phyloP scores from a whole-genome alignment of 1,139 yeast species.

The Yamadazyma siamensis region DNA sequence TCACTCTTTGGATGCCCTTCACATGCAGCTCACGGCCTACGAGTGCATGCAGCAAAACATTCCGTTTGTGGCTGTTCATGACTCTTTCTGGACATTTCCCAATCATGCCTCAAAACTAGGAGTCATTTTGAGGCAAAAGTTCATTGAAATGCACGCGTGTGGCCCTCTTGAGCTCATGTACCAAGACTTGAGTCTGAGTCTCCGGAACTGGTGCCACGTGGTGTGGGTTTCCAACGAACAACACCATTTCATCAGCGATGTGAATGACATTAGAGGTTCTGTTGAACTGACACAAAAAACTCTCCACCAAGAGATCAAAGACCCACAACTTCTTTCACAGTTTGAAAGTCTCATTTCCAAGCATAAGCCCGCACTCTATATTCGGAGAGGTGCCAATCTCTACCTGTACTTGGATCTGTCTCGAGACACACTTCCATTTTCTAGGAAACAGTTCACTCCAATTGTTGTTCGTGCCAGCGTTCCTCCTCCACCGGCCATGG shows the following conservation, averaged over 20 bases:
- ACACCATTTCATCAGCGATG: slow-evolving; percentile 18
- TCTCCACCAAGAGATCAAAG: slow-evolving; percentile 15
- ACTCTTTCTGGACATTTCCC: slow-evolving; percentile 45
- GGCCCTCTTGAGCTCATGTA: slow-evolving; percentile 24
- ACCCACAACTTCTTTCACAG: slow-evolving; percentile 4
- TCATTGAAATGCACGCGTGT: slow-evolving; percentile 31
- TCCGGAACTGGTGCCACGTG: slow-evolving; percentile 28
- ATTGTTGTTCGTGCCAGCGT: slow-evolving; percentile 25
- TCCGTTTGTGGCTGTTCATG: slow-evolving; percentile 41
- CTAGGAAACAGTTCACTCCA: slow-evolving; percentile 12
- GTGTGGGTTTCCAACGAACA: slow-evolving; percentile 27
- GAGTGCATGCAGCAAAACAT: slow-evolving; percentile 18
- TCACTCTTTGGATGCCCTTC: slow-evolving; percentile 43
- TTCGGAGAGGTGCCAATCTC: slow-evolving; percentile 7
- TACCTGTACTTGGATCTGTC: slow-evolving; percentile 3
- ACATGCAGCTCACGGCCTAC: slow-evolving; percentile 35
- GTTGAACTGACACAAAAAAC: no score
- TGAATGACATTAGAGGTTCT: slow-evolving; percentile 3
- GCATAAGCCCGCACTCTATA: slow-evolving; percentile 22
- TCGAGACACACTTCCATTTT: slow-evolving; percentile 1
- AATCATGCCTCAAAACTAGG: slow-evolving; percentile 26
- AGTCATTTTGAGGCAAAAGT: slow-evolving; percentile 27
- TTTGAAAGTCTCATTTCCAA: slow-evolving; percentile 14
- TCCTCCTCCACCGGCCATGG: slow-evolving; percentile 27
- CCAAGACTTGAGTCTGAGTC: slow-evolving; percentile 23